phyloP scores from a whole-genome alignment of 2,329 filamentous ascomycete genomes.

The Phialemonium atrogriseum region DNA sequence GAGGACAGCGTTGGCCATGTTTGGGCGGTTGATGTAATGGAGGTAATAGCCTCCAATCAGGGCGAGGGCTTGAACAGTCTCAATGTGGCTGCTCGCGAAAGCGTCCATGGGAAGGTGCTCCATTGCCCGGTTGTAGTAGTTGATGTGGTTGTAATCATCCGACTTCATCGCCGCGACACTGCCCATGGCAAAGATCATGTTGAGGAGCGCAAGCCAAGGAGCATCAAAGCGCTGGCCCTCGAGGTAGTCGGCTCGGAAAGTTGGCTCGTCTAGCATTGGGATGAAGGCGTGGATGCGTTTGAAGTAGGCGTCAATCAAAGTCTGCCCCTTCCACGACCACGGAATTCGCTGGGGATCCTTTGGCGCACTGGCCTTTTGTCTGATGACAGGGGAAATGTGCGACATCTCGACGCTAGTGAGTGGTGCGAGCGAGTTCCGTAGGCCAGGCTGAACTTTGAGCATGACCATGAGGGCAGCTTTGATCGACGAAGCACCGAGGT shows the following conservation, averaged over 20 bases:
- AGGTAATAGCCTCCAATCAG: constrained; percentile 70
- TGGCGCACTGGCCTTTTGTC: constrained; percentile 31
- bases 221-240: constrained; percentile 55
- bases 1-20: constrained; percentile 66
- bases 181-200: constrained; percentile 70
- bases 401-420: constrained; percentile 38
- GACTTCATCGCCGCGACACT: constrained; percentile 59
- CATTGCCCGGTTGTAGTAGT: constrained; percentile 62
- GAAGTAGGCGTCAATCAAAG: constrained; percentile 68
- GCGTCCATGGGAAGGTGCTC: constrained; percentile 58
- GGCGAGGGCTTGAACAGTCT: constrained; percentile 62
- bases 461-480: constrained; percentile 69
- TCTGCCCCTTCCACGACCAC: constrained; percentile 58
- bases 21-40: constrained; percentile 69
- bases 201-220: constrained; percentile 64
- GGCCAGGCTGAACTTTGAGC: constrained; percentile 43
- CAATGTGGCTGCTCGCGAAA: constrained; percentile 62
- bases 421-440: constrained; percentile 35
- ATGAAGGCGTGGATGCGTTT: constrained; percentile 63
- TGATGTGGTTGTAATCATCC: constrained; percentile 58
- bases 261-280: constrained; percentile 64
- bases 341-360: constrained; percentile 42
- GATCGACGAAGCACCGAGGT: constrained; percentile 67
- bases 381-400: constrained; percentile 34
- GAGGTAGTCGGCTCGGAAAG: constrained; percentile 58